These are phyloP conservation scores for Eucalyptus pauciflora DNA, from an alignment of 345 rosid species.

Conservation along the genomic window DNA sequence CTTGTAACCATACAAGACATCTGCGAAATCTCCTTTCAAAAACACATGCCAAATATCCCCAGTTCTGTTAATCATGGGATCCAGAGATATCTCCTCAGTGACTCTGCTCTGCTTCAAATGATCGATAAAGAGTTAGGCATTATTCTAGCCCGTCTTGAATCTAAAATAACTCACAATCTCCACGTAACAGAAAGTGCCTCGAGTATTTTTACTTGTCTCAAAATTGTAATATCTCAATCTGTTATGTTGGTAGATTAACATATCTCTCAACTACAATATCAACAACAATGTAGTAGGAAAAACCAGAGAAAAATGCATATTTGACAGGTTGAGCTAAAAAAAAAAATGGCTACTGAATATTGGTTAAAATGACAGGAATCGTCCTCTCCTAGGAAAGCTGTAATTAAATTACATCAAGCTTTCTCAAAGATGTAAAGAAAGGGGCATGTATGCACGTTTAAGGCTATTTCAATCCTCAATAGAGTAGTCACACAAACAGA, in stretches of 20 bases:
- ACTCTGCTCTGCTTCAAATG: slow-evolving; percentile 46
- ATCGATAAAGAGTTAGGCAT: not conserved
- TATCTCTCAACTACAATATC: not conserved
- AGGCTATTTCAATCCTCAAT: not conserved
- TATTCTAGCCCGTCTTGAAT: not conserved
- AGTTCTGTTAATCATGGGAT: slow-evolving; percentile 53
- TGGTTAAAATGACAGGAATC: not conserved
- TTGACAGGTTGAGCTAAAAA: not conserved
- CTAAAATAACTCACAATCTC: not conserved
- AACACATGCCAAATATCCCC: slow-evolving; percentile 89
- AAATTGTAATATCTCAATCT: not conserved
- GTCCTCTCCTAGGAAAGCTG: not conserved
- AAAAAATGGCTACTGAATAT: not conserved
- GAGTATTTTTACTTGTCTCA: not conserved
- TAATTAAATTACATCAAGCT: not conserved
- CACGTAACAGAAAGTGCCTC: not conserved
- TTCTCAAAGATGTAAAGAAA: not conserved
- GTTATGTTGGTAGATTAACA: not conserved
- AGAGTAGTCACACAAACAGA: not conserved
- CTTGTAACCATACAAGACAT: slow-evolving; percentile 68
- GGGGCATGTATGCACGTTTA: not conserved
- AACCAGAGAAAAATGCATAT: not conserved
- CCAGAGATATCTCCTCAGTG: slow-evolving; percentile 60
- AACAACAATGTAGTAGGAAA: not conserved
- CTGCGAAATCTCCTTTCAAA: slow-evolving; percentile 58